These are phyloP conservation scores for Calonectria pseudoturangicola DNA, from an alignment of 2,329 filamentous ascomycete species.

Conservation along the genomic window DNA sequence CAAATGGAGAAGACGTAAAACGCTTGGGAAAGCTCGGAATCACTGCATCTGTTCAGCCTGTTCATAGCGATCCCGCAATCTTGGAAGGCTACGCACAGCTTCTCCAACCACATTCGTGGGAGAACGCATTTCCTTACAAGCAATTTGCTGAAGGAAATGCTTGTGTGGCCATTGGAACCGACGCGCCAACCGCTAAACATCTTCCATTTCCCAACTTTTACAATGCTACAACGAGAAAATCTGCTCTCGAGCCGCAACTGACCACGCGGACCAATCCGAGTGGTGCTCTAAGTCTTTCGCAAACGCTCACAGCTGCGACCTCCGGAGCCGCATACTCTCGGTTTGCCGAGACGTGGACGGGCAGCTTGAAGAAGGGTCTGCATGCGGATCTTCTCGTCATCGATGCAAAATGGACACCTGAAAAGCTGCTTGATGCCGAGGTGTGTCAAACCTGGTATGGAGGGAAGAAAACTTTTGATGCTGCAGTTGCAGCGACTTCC, in stretches of 20 bases:
- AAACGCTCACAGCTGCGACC: constrained; percentile 73
- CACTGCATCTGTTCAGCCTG: constrained; percentile 75
- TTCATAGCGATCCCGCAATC: constrained; percentile 77
- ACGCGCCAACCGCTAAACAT: constrained; percentile 76
- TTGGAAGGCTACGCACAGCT: constrained; percentile 76
- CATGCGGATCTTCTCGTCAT: constrained; percentile 73
- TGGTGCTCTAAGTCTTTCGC: constrained; percentile 71
- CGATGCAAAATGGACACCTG: not conserved
- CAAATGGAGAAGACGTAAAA: constrained; percentile 71
- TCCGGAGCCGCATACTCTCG: constrained; percentile 74
- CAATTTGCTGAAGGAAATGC: constrained; percentile 75
- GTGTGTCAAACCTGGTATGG: constrained; percentile 46
- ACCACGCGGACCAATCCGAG: constrained; percentile 69
- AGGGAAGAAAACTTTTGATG: constrained; percentile 18
- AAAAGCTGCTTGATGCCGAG: constrained; percentile 33
- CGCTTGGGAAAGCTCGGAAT: constrained; percentile 76
- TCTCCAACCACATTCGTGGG: constrained; percentile 72
- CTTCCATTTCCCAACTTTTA: constrained; percentile 74
- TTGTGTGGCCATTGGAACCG: constrained; percentile 73
- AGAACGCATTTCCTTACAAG: constrained; percentile 77
- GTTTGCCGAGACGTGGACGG: constrained; percentile 74
- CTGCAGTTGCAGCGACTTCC: not conserved
- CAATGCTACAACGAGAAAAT: constrained; percentile 74
- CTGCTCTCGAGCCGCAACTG: constrained; percentile 68
- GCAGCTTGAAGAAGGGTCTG: constrained; percentile 70